A percentile compares a stretch with the other conserved stretches of the same genome.
Conservation (phyloP, 129 eudicot genomes). For the sunflower (Helianthus annuus) region HanXRQr2.0-SUNRISE NC_035433.2:85306821-85307320, state of each 20-base stretch:
- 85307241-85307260: conserved; percentile 30
- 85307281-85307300: conserved; percentile 32
- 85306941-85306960: not conserved
- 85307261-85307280: conserved; percentile 33
- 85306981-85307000: not conserved
- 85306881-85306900: too few species aligned
- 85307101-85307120: too few species aligned
- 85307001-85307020: not conserved
- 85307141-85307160: conserved; percentile 58
- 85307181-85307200: conserved; percentile 41
- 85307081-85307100: conserved; percentile 7
- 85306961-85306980: conserved; percentile 11
- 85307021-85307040: conserved; percentile 12
- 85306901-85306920: too few species aligned
- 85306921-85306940: too few species aligned
- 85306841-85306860: too few species aligned
- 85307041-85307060: conserved; percentile 3
- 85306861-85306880: too few species aligned
- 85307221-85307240: conserved; percentile 76
- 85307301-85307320: conserved; percentile 25
- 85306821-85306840: too few species aligned
- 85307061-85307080: not conserved
- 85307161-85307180: conserved; percentile 48
- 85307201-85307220: conserved; percentile 53
- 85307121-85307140: conserved; percentile 54